phyloP scores from a whole-genome alignment of 495 filamentous ascomycete genomes.

The Penicillium pulvis region DNA sequence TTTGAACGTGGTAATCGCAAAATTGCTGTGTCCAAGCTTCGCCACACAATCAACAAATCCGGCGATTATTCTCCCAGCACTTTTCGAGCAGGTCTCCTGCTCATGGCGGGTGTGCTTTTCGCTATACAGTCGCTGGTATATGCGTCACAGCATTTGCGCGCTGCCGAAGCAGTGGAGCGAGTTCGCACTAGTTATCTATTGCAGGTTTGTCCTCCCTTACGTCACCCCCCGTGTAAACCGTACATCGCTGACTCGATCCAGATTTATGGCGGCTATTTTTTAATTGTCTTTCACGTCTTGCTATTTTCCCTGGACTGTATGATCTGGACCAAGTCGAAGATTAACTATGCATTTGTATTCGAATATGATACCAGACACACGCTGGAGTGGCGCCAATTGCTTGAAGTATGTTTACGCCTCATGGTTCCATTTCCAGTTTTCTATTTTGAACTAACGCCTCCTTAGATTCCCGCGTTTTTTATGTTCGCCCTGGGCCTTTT shows the following conservation, averaged over 20 bases:
- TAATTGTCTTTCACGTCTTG: conserved; percentile 70
- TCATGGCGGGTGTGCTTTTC: conserved; percentile 74
- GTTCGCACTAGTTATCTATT: conserved; percentile 72
- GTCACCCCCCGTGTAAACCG: not conserved
- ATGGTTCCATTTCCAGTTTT: not conserved
- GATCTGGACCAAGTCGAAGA: conserved; percentile 77
- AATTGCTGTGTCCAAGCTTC: conserved; percentile 81
- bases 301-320: conserved; percentile 79
- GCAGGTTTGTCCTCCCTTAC: conserved; percentile 50
- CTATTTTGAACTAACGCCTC: conserved; percentile 13
- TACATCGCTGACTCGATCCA: conserved; percentile 44
- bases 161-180: conserved; percentile 46
- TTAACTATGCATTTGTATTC: conserved; percentile 96
- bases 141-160: conserved; percentile 55
- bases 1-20: conserved; percentile 91
- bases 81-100: conserved; percentile 78
- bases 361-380: conserved; percentile 87
- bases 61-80: conserved; percentile 71
- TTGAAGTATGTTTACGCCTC: conserved; percentile 54
- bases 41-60: conserved; percentile 62
- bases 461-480: conserved; percentile 72
- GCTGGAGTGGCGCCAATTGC: conserved; percentile 85
- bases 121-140: conserved; percentile 73
- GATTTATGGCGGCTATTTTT: conserved; percentile 85
- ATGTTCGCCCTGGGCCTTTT: conserved; percentile 74